Conservation (phyloP, 768 basidiomycete genomes). For the Chalciporus piperatus region DNA sequence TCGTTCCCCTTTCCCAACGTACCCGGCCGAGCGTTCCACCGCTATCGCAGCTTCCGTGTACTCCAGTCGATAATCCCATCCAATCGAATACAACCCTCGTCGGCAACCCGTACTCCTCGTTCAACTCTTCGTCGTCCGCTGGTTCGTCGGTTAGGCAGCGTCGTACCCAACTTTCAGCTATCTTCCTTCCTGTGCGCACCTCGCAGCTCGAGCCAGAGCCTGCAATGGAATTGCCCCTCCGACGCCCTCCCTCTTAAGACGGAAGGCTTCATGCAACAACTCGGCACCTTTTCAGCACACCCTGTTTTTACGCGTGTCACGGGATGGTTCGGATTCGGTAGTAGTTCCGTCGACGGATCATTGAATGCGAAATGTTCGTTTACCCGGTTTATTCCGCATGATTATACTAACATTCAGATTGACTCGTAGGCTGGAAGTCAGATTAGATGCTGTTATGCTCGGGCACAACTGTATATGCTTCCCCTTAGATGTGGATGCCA, state of each 20-base stretch:
- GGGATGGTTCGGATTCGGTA: too few relatives aligned
- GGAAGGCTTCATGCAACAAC: neutral
- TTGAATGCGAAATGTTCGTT: too few relatives aligned
- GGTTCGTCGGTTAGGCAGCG: neutral
- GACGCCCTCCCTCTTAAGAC: neutral
- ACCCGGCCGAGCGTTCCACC: neutral
- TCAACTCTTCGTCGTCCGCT: neutral
- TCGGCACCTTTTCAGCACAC: neutral
- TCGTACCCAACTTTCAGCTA: constrained; percentile 18
- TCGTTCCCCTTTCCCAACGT: neutral
- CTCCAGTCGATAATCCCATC: neutral
- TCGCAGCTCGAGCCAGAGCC: constrained; percentile 33
- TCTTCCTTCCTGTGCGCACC: constrained; percentile 26
- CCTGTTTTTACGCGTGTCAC: too few relatives aligned
- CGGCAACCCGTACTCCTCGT: neutral
- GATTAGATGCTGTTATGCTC: too few relatives aligned
- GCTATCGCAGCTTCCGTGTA: neutral
- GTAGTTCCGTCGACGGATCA: too few relatives aligned
- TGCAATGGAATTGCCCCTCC: constrained; percentile 28
- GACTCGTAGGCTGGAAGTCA: too few relatives aligned
- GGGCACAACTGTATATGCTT: too few relatives aligned
- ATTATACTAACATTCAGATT: too few relatives aligned
- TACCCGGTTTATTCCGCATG: too few relatives aligned
- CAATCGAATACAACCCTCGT: neutral
- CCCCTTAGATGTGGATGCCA: too few relatives aligned